Evolutionary conservation across 805 yeast species (phyloP), one percentile per base, ranked within the genome.

Genomic region (Starmerella stellata): DNA sequence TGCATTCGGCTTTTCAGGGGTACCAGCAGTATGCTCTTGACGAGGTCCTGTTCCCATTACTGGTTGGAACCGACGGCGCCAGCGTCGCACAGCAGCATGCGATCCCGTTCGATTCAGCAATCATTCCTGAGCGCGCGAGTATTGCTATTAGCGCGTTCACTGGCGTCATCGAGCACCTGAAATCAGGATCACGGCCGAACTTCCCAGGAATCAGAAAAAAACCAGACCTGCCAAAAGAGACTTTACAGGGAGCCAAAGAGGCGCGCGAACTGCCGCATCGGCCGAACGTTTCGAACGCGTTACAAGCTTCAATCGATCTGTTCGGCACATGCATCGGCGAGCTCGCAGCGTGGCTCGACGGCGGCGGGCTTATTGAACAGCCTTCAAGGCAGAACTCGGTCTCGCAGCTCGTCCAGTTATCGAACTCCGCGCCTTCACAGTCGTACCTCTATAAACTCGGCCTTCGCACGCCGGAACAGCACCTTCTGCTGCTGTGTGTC

Each of bases 21-120:
- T 82, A 82, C 45, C 69, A 78, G 42, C 83, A 77, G 50, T 78
- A 78, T 50, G 70, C 80, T 0, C 59, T 87, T 46, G 95, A 85
- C 48, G 78, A 77, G 48, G 72, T 79, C 3, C 58, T 90, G 11
- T 59, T 78, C 30, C 87, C 83, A 11, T 56, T 87, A 35, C 61
- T 87, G 42, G 49, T 48, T 1, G 53, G 53, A 3, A 36, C 35
- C 8, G 50, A 47, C 35, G 47, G 53, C 2, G 43, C 50, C 2
- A 43, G 43, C 5, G 36, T 48, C 11, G 41, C 50, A 3, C 47
- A 41, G 19, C 41, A 38, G n/a, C 43, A 60, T 1, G 59, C 62
- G 4, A 45, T 59, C 4, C 39, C 57, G 1, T 52, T 77, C 30
- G 95, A 87, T 36, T 66, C 64, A 33, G 36, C 44, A 1, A 50